phyloP scores from a whole-genome alignment of 2,329 filamentous ascomycete species.

The Colletotrichum sp. region DNA sequence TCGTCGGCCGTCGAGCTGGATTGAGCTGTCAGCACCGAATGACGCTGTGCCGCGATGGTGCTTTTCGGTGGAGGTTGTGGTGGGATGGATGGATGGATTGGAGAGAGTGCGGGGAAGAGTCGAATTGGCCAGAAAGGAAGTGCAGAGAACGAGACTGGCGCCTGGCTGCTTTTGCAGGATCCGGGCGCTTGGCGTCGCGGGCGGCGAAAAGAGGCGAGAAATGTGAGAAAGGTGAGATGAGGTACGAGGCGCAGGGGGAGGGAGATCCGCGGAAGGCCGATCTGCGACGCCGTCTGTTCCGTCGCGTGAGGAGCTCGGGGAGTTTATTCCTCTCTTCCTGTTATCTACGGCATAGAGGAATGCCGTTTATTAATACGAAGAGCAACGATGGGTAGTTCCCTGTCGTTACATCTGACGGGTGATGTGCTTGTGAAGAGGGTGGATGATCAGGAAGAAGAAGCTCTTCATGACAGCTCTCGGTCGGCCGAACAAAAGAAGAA shows the following conservation, averaged over 20 bases:
- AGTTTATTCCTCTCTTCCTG: not conserved
- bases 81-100: not conserved
- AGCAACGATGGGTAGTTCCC: not conserved
- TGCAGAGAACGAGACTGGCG: not conserved
- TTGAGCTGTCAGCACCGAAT: not conserved
- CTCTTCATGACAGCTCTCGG: not conserved
- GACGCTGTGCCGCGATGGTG: not conserved
- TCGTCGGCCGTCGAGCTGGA: not conserved
- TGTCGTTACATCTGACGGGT: not conserved
- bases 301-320: not conserved
- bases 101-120: not conserved
- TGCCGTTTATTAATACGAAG: not conserved
- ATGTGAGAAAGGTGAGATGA: not conserved
- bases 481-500: not conserved
- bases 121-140: not conserved
- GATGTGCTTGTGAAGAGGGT: not conserved
- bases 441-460: not conserved
- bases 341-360: not conserved
- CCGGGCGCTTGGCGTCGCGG: not conserved
- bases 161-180: not conserved
- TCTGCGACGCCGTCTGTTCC: conserved; percentile 16
- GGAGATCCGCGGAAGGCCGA: conserved; percentile 3
- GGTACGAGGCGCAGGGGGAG: not conserved
- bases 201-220: not conserved
- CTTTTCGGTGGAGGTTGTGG: not conserved